Percentiles rank a stretch among this genome's conserved stretches.
These are phyloP conservation scores for Schizochytrium sp. DNA, from an alignment of 108 stramenopile species.

Conservation along the genomic window DNA sequence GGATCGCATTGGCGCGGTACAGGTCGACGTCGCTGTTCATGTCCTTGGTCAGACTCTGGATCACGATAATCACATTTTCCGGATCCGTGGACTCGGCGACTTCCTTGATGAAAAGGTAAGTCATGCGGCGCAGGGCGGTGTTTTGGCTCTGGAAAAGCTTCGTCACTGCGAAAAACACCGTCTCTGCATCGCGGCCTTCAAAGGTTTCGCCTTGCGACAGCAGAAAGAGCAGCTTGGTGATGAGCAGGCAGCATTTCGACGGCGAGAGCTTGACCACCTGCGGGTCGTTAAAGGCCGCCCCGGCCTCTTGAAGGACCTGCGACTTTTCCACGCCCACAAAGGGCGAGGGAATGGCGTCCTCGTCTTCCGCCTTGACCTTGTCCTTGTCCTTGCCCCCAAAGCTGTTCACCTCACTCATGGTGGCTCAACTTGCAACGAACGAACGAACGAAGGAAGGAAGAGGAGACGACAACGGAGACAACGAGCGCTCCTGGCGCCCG, in stretches of 20 bases:
- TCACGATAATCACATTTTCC: slow-evolving; percentile 91
- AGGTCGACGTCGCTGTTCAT: slow-evolving; percentile 94
- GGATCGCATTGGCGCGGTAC: slow-evolving; percentile 93
- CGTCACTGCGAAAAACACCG: slow-evolving; percentile 98
- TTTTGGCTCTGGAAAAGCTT: slow-evolving; percentile 91
- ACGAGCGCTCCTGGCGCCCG: no score
- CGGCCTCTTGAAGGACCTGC: slow-evolving; percentile 88
- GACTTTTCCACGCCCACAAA: slow-evolving; percentile 96
- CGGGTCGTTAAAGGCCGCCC: slow-evolving; percentile 87
- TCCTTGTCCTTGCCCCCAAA: background rate
- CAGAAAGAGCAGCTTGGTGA: slow-evolving; percentile 85
- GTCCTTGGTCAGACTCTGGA: slow-evolving; percentile 91
- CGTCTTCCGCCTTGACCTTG: background rate
- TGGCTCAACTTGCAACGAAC: no score
- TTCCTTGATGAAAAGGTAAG: slow-evolving; percentile 98
- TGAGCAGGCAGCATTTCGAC: slow-evolving; percentile 90
- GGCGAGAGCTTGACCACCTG: slow-evolving; percentile 85
- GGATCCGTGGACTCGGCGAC: slow-evolving; percentile 94
- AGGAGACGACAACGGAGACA: no score
- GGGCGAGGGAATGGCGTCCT: slow-evolving; percentile 33
- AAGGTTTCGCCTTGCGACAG: slow-evolving; percentile 49
- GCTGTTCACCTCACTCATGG: background rate
- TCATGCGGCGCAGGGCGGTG: slow-evolving; percentile 38
- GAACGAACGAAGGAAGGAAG: no score
- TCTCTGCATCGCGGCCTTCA: slow-evolving; percentile 62